Conservation (phyloP, 129 eudicot genomes). For the Lactuca saligna region DNA sequence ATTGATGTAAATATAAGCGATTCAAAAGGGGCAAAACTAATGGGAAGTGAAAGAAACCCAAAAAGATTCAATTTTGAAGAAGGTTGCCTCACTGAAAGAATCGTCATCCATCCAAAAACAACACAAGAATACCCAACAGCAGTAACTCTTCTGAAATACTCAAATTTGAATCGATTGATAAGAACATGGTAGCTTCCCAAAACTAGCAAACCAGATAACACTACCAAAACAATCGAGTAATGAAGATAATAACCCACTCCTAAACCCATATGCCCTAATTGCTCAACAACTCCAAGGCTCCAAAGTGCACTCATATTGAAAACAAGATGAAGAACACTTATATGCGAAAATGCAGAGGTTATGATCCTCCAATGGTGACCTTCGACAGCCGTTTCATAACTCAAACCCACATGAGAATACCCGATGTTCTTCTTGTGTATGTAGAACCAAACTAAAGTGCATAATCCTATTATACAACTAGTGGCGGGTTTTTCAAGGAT, state of each 20-base stretch:
- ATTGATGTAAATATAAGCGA: constrained; percentile 86
- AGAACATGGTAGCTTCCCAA: constrained; percentile 73
- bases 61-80: constrained; percentile 81
- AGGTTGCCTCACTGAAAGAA: constrained; percentile 84
- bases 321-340: constrained; percentile 87
- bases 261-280: constrained; percentile 71
- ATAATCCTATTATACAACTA: constrained; percentile 68
- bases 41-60: constrained; percentile 87
- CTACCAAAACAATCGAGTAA: constrained; percentile 69
- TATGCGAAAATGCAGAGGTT: constrained; percentile 93
- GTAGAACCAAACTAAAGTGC: constrained; percentile 72
- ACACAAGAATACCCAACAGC: constrained; percentile 99
- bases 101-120: constrained; percentile 99
- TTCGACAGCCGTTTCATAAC: constrained; percentile 79
- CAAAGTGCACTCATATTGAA: constrained; percentile 98
- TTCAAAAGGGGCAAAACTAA: constrained; percentile 97
- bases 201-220: constrained; percentile 74
- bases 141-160: constrained; percentile 86
- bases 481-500: constrained; percentile 92
- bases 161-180: constrained; percentile 68
- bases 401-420: constrained; percentile 85
- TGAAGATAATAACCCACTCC: constrained; percentile 75
- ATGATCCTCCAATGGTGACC: constrained; percentile 97
- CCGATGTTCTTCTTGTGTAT: constrained; percentile 86
- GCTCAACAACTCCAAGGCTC: constrained; percentile 93